These are phyloP conservation scores for Camellia japonica DNA, from an alignment of 148 eudicot species.

Conservation along the genomic window DNA sequence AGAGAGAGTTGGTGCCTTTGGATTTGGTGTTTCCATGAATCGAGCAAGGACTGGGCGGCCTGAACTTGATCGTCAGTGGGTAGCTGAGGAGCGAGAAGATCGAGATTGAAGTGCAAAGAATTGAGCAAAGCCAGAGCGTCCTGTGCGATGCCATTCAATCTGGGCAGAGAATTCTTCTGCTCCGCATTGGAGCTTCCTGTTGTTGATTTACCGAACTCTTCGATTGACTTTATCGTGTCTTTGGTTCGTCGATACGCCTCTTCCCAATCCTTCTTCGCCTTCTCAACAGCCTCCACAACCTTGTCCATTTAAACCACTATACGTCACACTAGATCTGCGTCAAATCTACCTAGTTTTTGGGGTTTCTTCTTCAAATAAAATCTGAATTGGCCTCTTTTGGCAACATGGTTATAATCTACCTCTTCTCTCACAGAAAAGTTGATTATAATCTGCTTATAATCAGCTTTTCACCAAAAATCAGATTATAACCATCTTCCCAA, in stretches of 20 bases:
- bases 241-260: conserved; percentile 52
- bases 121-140: conserved; percentile 65
- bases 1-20: conserved; percentile 42
- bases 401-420: no score
- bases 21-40: conserved; percentile 71
- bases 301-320: conserved; percentile 48
- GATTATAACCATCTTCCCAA: no score
- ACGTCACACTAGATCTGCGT: neutral
- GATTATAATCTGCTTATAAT: no score
- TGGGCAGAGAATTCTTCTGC: conserved; percentile 63
- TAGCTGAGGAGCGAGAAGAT: conserved; percentile 84
- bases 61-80: conserved; percentile 57
- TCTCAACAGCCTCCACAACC: conserved; percentile 69
- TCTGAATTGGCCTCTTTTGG: no score
- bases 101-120: conserved; percentile 69
- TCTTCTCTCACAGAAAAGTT: no score
- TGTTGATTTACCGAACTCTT: conserved; percentile 58
- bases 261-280: conserved; percentile 69
- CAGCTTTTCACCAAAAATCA: no score
- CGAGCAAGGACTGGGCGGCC: conserved; percentile 58
- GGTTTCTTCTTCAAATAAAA: no score
- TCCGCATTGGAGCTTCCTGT: conserved; percentile 14
- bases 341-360: no score
- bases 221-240: conserved; percentile 60
- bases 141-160: conserved; percentile 83